Evolutionary conservation across 1,284 basidiomycete species (phyloP), one percentile per base, ranked within the genome.

Genomic region (Pseudozyma hubeiensis): DNA sequence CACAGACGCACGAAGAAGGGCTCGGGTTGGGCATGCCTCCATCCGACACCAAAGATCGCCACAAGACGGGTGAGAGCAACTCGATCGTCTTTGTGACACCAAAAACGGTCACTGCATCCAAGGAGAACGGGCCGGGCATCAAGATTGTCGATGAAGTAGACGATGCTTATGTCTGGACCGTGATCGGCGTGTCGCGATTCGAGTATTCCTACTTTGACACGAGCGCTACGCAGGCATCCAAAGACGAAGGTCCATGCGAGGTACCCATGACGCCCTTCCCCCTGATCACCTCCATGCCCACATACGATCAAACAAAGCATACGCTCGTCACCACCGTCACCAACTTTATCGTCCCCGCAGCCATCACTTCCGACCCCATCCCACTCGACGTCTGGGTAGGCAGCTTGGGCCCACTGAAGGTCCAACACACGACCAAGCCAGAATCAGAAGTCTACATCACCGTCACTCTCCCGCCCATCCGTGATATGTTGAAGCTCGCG

Each of bases 131-230:
- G 16, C 87, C 89, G 44, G 89, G 88, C 50, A 85, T 89, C 8
- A 75, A 75, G 33, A 88, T 91, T 53, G 90, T 89, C 24, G 93
- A 94, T 79, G 92, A 93, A 84, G 93, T 97, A 13, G 93, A 96
- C 81, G 94, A 97, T 82, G 94, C 93, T 86, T 88, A 95, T 64
- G 93, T 93, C 81, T 97, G 94, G 94, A 94, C 93, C 9, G 94
- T 97, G 74, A 93, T 94, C 67, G 93, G 94, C 51, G 94, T 97
- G 56, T 93, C 92, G 56, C 93, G 93, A 85, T 94, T 94, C 85
- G 92, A 93, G 83, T 94, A 93, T 84, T 93, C 93, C n/a, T 94
- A 93, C 84, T 94, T 94, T 82, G 93, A 94, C 81, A 92, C 92
- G 7, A 90, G 92, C 83, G 91, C 91, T 17, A 89, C 91, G 78